Evolutionary conservation across 1,284 basidiomycete species (phyloP).

Genomic region (Apiotrichum laibachii): DNA sequence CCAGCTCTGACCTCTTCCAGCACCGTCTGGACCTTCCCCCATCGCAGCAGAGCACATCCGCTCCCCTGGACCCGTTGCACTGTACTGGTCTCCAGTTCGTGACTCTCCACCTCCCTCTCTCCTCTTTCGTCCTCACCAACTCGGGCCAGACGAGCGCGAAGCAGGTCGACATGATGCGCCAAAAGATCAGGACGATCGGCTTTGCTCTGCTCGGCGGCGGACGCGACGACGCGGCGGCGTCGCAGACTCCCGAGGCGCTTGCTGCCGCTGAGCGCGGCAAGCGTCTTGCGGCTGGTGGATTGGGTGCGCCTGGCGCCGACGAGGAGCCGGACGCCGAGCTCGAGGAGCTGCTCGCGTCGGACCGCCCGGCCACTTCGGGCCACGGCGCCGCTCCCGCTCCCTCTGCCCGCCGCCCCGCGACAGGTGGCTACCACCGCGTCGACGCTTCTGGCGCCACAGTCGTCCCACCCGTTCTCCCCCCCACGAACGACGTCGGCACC

Average conservation of each 20-base stretch:
- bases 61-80: conserved; percentile 27
- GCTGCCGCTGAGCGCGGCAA: conserved; percentile 8
- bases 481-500: background rate
- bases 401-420: background rate
- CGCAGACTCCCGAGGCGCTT: conserved; percentile 12
- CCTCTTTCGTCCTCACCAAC: conserved; percentile 55
- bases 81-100: conserved; percentile 45
- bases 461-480: conserved; percentile 7
- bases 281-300: conserved; percentile 30
- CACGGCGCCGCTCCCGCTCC: background rate
- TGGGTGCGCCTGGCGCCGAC: conserved; percentile 24
- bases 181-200: conserved; percentile 53
- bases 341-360: conserved; percentile 28
- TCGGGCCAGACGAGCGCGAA: conserved; percentile 51
- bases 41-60: conserved; percentile 20
- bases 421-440: conserved; percentile 35
- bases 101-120: conserved; percentile 54
- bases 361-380: conserved; percentile 9
- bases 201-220: conserved; percentile 51
- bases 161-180: conserved; percentile 53
- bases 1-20: conserved; percentile 55
- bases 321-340: conserved; percentile 35
- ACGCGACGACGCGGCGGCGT: conserved; percentile 24
- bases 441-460: conserved; percentile 4
- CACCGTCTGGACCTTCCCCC: conserved; percentile 53